Conservation (phyloP, 257 asterid genomes). For the Przewalskia tangutica region DNA sequence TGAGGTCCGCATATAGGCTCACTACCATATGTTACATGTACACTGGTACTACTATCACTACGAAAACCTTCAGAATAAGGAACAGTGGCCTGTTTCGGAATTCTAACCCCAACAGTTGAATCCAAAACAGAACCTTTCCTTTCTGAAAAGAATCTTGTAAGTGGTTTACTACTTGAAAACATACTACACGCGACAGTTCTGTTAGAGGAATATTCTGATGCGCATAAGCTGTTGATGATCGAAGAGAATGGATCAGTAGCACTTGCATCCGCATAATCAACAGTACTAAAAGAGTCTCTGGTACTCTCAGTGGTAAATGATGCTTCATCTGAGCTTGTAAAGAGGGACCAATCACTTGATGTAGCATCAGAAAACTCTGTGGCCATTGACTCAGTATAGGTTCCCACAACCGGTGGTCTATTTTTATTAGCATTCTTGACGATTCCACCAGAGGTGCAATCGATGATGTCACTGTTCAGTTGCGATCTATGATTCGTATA, state of each 20-base stretch:
- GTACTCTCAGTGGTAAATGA: constrained; percentile 84
- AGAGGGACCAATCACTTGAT: constrained; percentile 60
- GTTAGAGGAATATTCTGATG: constrained; percentile 28
- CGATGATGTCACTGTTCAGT: not conserved
- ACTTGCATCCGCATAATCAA: constrained; percentile 37
- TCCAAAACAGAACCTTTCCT: constrained; percentile 29
- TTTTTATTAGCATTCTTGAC: constrained; percentile 26
- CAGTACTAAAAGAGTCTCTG: constrained; percentile 67
- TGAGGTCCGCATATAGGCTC: constrained; percentile 13
- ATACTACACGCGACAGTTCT: constrained; percentile 37
- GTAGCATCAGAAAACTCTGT: constrained; percentile 45
- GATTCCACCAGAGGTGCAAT: constrained; percentile 15
- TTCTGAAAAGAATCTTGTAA: constrained; percentile 37
- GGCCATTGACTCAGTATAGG: constrained; percentile 15
- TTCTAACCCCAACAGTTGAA: constrained; percentile 7
- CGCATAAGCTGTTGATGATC: constrained; percentile 34
- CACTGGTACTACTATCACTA: constrained; percentile 4
- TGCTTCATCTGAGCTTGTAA: constrained; percentile 76
- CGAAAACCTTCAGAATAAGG: constrained; percentile 7
- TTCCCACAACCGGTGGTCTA: constrained; percentile 18
- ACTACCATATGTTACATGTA: constrained; percentile 29
- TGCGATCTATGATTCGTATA: constrained; percentile 12
- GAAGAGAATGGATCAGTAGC: constrained; percentile 37
- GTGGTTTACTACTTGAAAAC: constrained; percentile 30
- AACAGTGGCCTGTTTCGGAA: not conserved